Evolutionary conservation across 352 stramenopile species (phyloP), one percentile per base, ranked within the genome.

Genomic region (Pythium vanterpoolii): DNA sequence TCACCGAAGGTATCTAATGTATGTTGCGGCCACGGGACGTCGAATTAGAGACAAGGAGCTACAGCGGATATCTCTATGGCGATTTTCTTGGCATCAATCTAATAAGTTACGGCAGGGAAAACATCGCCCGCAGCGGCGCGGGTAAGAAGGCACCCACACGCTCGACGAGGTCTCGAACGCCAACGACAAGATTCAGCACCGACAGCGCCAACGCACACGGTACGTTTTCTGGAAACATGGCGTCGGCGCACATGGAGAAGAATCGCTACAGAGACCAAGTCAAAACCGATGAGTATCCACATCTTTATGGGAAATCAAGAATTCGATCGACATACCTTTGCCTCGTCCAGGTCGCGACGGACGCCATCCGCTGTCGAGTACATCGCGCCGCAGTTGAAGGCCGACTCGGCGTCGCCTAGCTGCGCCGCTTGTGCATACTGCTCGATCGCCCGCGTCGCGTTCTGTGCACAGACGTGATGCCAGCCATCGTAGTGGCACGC

Each of bases 381-480:
- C 72, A 93, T 90, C 21, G 76, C 52, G 0, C 80, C 83, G 43
- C 73, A 82, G 42, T 78, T 79, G 72, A 82, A 90, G 3, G 73
- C 74, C 28, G 83, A 79, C 56, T 93, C 74, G 16, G 72, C 33
- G 49, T 93, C 76, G 0, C 79, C 81, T 7, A 90, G 69, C 9
- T 70, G 48, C 0, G 79, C 74, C 14, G 83, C 83, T 23, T 71
- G 57, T 33, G 69, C 56, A 51, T 88, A 93, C 4, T 68, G 66
- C 56, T 81, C 69, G 27, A 91, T 68, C 27, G 83, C 81, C 21
- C 56, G 51, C 9, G 77, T 74, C 43, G 67, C 64, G 58, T 93
- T 88, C 30, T 60, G 64, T 3, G 64, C 27, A 23, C 83, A 93
- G 13, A 85, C 78, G 28, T 72, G 74, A 1, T 28, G 30, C 81